Evolutionary conservation across 2,329 filamentous ascomycete species (phyloP).

Genomic region (Trichoderma endophyticum): DNA sequence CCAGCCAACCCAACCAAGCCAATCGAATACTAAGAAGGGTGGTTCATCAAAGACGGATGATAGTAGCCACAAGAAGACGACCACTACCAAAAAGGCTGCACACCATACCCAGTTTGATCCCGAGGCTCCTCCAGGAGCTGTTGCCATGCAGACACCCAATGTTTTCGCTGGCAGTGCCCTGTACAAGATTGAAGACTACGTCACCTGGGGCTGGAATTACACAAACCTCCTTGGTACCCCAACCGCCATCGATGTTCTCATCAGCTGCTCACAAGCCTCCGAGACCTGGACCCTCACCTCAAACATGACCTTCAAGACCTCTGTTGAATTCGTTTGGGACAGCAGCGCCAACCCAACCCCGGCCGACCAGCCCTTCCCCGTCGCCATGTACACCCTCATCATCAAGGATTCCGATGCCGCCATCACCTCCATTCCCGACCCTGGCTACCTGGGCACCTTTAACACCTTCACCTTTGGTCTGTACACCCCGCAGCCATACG

Average conservation of each 20-base stretch:
- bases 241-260: slow-evolving; percentile 57
- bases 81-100: slow-evolving; percentile 23
- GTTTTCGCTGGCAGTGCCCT: slow-evolving; percentile 44
- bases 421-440: slow-evolving; percentile 47
- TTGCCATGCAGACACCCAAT: slow-evolving; percentile 53
- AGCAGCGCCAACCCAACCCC: slow-evolving; percentile 49
- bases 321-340: slow-evolving; percentile 56
- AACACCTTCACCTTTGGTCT: slow-evolving; percentile 54
- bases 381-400: slow-evolving; percentile 58
- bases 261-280: slow-evolving; percentile 51
- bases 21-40: neutral
- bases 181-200: slow-evolving; percentile 58
- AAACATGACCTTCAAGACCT: slow-evolving; percentile 58
- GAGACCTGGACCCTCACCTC: slow-evolving; percentile 59
- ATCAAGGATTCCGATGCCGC: slow-evolving; percentile 57
- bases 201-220: slow-evolving; percentile 65
- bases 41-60: slow-evolving; percentile 23
- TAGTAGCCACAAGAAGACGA: slow-evolving; percentile 11
- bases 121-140: slow-evolving; percentile 47
- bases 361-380: slow-evolving; percentile 46
- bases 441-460: slow-evolving; percentile 55
- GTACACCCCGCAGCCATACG: slow-evolving; percentile 53
- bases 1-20: neutral
- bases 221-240: slow-evolving; percentile 57
- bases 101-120: slow-evolving; percentile 40